These are phyloP conservation scores for Phytopythium oedochilum DNA, from an alignment of 352 stramenopile genomes.

Conservation along the genomic window DNA sequence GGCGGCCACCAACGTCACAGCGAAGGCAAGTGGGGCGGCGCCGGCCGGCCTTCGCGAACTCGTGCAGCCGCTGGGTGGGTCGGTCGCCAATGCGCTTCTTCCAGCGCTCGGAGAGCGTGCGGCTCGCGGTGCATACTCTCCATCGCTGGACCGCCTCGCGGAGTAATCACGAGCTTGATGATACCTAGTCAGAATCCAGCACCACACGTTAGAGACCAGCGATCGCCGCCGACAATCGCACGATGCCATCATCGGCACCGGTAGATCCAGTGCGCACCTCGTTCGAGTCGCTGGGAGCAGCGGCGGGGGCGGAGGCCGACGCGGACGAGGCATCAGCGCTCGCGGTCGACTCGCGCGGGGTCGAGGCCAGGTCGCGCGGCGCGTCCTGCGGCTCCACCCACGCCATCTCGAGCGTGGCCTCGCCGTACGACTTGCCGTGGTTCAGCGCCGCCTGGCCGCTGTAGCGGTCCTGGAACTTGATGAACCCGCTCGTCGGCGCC, in stretches of 20 bases:
- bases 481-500: constrained; percentile 41
- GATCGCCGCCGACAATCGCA: background rate
- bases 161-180: constrained; percentile 3
- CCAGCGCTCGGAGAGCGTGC: no score
- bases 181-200: background rate
- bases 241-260: background rate
- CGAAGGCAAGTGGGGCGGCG: no score
- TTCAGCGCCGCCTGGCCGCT: constrained; percentile 57
- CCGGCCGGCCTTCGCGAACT: no score
- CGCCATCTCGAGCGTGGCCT: constrained; percentile 49
- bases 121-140: no score
- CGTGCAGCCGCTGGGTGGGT: no score
- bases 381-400: constrained; percentile 65
- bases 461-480: constrained; percentile 86
- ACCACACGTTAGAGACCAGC: background rate
- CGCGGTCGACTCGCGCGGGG: background rate
- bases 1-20: background rate
- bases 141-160: no score
- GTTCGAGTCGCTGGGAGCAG: background rate
- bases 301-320: background rate
- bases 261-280: background rate
- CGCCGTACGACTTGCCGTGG: constrained; percentile 53
- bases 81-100: no score
- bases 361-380: constrained; percentile 30
- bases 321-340: background rate